Conservation (phyloP, 768 basidiomycete genomes). For the Boletus vinaceobasis region DNA sequence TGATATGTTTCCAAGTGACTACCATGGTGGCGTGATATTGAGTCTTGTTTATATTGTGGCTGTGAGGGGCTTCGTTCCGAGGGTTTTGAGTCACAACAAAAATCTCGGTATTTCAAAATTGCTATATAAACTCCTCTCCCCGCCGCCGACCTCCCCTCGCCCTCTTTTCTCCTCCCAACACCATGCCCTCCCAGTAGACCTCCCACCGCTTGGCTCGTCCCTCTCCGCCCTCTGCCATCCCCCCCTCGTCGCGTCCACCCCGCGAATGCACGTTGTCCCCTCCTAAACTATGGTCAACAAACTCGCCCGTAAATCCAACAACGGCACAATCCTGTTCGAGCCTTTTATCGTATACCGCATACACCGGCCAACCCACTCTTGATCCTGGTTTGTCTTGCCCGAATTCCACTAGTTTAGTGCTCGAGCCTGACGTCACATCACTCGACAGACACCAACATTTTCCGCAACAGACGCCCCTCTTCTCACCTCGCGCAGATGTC, state of each 20-base stretch:
- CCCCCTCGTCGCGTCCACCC: constrained; percentile 21
- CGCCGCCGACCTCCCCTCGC: constrained; percentile 21
- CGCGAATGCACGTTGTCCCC: constrained; percentile 27
- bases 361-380: constrained; percentile 47
- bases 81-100: constrained; percentile 34
- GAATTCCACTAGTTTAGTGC: too few species aligned
- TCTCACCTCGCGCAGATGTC: constrained; percentile 39
- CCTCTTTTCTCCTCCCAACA: constrained; percentile 27
- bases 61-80: constrained; percentile 32
- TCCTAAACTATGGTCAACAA: constrained; percentile 74
- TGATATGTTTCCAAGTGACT: constrained; percentile 5
- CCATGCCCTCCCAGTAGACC: constrained; percentile 37
- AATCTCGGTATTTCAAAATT: constrained; percentile 28
- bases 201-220: constrained; percentile 8
- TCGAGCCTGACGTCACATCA: constrained; percentile 6
- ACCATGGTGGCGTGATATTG: constrained; percentile 26
- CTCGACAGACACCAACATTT: constrained; percentile 18
- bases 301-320: constrained; percentile 74
- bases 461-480: constrained; percentile 4
- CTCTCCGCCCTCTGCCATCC: neutral
- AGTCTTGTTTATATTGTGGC: constrained; percentile 24
- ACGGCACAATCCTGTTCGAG: constrained; percentile 85
- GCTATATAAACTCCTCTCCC: constrained; percentile 44
- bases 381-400: constrained; percentile 18
- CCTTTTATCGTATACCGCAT: constrained; percentile 86